Evolutionary conservation across 2,329 filamentous ascomycete species (phyloP).

Genomic region (Fusarium newnesense): DNA sequence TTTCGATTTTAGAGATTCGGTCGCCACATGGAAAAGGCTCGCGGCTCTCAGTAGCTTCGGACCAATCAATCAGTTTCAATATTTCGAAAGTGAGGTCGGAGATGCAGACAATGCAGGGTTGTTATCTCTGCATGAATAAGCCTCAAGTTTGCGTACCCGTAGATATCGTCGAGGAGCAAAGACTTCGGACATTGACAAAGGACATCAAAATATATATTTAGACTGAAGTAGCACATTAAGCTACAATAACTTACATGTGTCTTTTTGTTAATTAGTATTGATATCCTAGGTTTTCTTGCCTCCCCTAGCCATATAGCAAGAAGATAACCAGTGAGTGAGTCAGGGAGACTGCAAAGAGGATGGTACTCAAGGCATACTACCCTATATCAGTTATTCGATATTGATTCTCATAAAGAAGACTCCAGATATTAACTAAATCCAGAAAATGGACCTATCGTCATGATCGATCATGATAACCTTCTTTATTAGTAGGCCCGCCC

Average conservation of each 20-base stretch:
- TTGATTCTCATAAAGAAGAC: neutral
- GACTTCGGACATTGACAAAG: neutral
- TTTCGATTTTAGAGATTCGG: slow-evolving; percentile 8
- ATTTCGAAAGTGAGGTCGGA: neutral
- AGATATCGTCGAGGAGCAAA: neutral
- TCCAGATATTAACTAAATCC: too few relatives aligned
- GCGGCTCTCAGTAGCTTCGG: neutral
- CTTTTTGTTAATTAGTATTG: neutral
- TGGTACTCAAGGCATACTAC: neutral
- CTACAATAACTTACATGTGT: too few relatives aligned
- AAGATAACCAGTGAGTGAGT: neutral
- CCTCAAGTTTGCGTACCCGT: neutral
- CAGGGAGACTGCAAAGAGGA: neutral
- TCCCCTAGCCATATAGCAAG: neutral
- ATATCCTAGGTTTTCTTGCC: neutral
- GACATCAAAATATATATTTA: neutral
- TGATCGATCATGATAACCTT: neutral
- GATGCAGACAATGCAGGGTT: slow-evolving; percentile 13
- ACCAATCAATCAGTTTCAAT: slow-evolving; percentile 8
- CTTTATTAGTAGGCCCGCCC: neutral
- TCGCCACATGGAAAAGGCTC: slow-evolving; percentile 20
- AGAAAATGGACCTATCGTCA: neutral
- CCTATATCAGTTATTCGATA: neutral
- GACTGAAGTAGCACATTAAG: neutral
- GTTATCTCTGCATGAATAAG: slow-evolving; percentile 4